phyloP scores from a whole-genome alignment of 2,329 filamentous ascomycete genomes.

The Diaporthe sp. region DNA sequence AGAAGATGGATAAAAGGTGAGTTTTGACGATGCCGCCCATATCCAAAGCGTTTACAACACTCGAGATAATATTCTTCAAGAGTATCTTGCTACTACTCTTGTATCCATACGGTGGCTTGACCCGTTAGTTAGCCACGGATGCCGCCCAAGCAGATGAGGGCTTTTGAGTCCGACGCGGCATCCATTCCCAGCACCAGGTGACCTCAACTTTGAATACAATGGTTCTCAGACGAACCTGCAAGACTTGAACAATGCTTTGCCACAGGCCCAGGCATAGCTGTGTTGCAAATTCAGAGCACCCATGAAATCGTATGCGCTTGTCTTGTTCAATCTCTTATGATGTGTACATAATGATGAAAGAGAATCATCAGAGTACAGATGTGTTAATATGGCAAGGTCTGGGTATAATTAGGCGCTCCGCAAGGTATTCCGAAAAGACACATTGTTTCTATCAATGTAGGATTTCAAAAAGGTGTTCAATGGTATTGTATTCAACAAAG shows the following conservation, averaged over 20 bases:
- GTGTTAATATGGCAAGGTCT: no score
- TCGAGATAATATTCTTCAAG: constrained; percentile 48
- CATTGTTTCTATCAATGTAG: background rate
- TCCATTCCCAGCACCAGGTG: constrained; percentile 25
- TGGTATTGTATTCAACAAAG: background rate
- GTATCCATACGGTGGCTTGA: constrained; percentile 52
- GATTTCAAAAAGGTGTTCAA: background rate
- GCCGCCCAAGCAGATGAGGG: constrained; percentile 51
- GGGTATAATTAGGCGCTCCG: background rate
- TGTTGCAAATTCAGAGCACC: no score
- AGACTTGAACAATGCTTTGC: background rate
- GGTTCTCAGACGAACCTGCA: background rate
- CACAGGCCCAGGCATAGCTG: background rate
- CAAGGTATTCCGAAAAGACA: no score
- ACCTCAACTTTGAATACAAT: background rate
- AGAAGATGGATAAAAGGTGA: background rate
- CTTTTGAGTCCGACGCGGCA: constrained; percentile 47
- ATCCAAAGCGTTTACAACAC: constrained; percentile 44
- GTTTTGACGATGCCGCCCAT: constrained; percentile 3
- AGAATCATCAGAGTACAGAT: no score
- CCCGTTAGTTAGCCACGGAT: constrained; percentile 49
- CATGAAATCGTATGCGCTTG: no score
- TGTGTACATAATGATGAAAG: no score
- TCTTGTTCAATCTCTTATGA: no score
- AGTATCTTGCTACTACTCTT: constrained; percentile 49